Conservation (phyloP, 345 rosid genomes). For the Sisymbrium altissimum region DNA sequence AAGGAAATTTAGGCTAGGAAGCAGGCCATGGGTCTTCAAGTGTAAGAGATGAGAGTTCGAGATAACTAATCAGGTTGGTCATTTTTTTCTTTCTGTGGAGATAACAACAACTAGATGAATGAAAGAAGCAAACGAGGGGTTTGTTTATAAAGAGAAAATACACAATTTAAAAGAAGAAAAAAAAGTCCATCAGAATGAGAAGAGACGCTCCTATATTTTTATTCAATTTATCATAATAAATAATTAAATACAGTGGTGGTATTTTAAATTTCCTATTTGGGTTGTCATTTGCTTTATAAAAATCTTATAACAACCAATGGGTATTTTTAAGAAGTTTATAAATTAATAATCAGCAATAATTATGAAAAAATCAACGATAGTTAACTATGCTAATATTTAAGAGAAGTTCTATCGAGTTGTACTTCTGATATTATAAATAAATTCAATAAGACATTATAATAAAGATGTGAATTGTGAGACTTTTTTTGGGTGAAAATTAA, state of each 20-base stretch:
- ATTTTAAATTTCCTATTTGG: constrained; percentile 2
- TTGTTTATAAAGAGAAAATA: constrained; percentile 28
- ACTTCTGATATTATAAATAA: not conserved
- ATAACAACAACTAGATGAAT: constrained; percentile 18
- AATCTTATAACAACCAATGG: not conserved
- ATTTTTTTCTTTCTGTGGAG: constrained; percentile 32
- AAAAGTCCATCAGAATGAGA: not conserved
- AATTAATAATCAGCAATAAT: constrained; percentile 1
- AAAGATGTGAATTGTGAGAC: not conserved
- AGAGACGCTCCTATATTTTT: constrained; percentile 12
- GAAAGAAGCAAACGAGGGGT: constrained; percentile 19
- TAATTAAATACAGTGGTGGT: constrained; percentile 6
- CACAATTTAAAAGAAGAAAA: not conserved
- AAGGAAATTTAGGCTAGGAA: constrained; percentile 28
- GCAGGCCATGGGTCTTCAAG: constrained; percentile 50
- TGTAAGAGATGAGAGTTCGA: constrained; percentile 36
- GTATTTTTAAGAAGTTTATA: not conserved
- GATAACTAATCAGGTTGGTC: constrained; percentile 38
- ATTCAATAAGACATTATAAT: not conserved
- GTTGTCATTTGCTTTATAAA: constrained; percentile 23
- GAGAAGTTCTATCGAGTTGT: not conserved
- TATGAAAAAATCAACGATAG: constrained; percentile 7
- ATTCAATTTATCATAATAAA: not conserved
- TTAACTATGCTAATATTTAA: not conserved
- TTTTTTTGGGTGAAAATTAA: too few species aligned